These are phyloP conservation scores for Lablab purpureus DNA, from an alignment of 306 rosid genomes.

Conservation along the genomic window DNA sequence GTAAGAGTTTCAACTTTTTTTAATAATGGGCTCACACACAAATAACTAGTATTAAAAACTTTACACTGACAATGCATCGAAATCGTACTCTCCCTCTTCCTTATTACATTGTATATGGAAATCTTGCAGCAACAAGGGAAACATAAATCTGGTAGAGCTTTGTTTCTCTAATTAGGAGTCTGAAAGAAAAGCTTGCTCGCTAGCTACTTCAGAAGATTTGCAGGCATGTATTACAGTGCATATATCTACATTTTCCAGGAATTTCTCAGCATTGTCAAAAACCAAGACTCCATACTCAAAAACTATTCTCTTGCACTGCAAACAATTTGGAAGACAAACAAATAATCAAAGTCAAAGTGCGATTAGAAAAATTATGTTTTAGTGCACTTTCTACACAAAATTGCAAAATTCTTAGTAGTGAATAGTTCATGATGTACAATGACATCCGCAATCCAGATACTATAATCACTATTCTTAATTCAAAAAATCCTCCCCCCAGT, in stretches of 20 bases:
- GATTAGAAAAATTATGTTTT: constrained; percentile 20
- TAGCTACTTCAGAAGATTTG: constrained; percentile 34
- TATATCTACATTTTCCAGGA: constrained; percentile 71
- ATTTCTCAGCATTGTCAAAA: constrained; percentile 73
- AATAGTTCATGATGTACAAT: neutral
- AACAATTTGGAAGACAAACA: constrained; percentile 14
- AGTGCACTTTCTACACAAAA: neutral
- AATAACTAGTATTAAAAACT: neutral
- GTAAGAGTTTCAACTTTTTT: neutral
- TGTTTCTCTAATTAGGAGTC: constrained; percentile 45
- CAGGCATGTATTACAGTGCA: constrained; percentile 81
- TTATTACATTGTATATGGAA: neutral
- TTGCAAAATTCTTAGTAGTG: constrained; percentile 10
- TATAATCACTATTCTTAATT: neutral
- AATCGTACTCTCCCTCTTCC: neutral
- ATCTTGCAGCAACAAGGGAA: constrained; percentile 27
- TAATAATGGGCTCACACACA: neutral
- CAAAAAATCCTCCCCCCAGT: neutral
- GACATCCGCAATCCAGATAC: neutral
- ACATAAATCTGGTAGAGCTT: neutral
- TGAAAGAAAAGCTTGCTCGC: constrained; percentile 43
- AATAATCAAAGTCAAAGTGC: neutral
- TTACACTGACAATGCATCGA: constrained; percentile 11
- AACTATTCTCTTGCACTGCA: constrained; percentile 88
- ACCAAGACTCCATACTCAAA: constrained; percentile 77